Conservation (phyloP, 2,329 filamentous ascomycete species). For the Xylaria multiplex region DNA sequence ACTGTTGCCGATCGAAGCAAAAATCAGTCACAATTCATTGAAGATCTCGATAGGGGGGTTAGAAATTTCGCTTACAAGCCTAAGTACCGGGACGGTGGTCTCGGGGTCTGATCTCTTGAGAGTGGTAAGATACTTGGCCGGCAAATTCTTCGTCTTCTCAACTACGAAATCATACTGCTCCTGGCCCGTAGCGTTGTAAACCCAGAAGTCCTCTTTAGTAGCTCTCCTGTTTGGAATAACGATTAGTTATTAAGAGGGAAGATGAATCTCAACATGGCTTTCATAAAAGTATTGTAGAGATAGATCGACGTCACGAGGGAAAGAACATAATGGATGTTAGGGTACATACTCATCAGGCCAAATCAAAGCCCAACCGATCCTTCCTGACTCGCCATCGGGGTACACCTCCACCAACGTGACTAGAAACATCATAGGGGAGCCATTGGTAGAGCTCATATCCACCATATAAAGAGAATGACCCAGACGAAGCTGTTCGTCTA, state of each 20-base stretch:
- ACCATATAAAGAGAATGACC: slow-evolving; percentile 48
- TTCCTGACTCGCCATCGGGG: slow-evolving; percentile 41
- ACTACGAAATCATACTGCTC: slow-evolving; percentile 63
- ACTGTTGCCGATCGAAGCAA: not conserved
- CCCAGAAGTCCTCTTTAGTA: slow-evolving; percentile 77
- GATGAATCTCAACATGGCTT: not conserved
- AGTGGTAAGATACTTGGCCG: slow-evolving; percentile 36
- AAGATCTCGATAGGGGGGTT: not conserved
- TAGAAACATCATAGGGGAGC: slow-evolving; percentile 38
- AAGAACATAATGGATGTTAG: not conserved
- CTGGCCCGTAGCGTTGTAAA: slow-evolving; percentile 60
- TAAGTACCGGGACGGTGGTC: slow-evolving; percentile 9
- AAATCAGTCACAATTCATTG: slow-evolving; percentile 7
- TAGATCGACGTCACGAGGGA: no score
- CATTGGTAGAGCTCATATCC: slow-evolving; percentile 37
- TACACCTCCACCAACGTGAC: slow-evolving; percentile 39
- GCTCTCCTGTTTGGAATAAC: slow-evolving; percentile 14
- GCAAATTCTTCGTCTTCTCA: slow-evolving; percentile 38
- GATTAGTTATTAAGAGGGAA: not conserved
- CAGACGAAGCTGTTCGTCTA: slow-evolving; percentile 48
- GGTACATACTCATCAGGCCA: slow-evolving; percentile 39
- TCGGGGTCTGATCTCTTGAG: slow-evolving; percentile 35
- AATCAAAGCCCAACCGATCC: slow-evolving; percentile 41
- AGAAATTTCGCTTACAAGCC: slow-evolving; percentile 16
- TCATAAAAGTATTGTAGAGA: not conserved